A percentile compares a stretch with the other conserved stretches of the same genome.
Conservation (phyloP, 2,329 filamentous ascomycete genomes). For the Teratosphaeriaceae sp. region DNA sequence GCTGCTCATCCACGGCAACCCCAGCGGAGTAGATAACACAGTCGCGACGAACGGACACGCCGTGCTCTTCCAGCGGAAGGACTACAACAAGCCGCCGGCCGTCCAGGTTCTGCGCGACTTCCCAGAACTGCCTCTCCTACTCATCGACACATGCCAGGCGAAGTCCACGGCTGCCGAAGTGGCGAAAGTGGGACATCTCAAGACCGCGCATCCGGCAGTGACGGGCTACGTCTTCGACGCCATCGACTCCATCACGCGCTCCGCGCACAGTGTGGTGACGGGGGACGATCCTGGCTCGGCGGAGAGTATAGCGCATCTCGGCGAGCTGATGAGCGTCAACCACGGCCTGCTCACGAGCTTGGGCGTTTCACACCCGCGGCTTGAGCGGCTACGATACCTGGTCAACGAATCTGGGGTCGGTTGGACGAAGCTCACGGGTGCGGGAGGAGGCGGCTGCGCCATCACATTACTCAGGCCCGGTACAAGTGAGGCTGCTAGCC, state of each 20-base stretch:
- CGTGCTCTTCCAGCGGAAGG: slow-evolving; percentile 76
- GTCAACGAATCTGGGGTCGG: slow-evolving; percentile 85
- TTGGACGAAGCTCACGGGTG: slow-evolving; percentile 96
- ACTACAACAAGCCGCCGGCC: slow-evolving; percentile 63
- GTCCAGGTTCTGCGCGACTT: slow-evolving; percentile 79
- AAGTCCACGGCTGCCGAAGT: slow-evolving; percentile 85
- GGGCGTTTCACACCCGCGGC: slow-evolving; percentile 86
- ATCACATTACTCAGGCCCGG: slow-evolving; percentile 80
- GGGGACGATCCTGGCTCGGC: slow-evolving; percentile 51
- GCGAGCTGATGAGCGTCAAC: slow-evolving; percentile 87
- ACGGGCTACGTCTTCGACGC: slow-evolving; percentile 76
- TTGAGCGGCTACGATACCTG: slow-evolving; percentile 86
- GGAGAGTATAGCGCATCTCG: slow-evolving; percentile 63
- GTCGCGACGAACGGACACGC: slow-evolving; percentile 91
- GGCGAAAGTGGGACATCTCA: slow-evolving; percentile 72
- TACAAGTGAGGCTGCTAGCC: slow-evolving; percentile 31
- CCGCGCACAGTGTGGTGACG: slow-evolving; percentile 48
- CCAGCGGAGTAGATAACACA: slow-evolving; percentile 94
- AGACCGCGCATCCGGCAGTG: slow-evolving; percentile 64
- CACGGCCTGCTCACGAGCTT: slow-evolving; percentile 87
- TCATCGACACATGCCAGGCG: slow-evolving; percentile 82
- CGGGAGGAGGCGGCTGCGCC: slow-evolving; percentile 90
- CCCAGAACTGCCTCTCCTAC: slow-evolving; percentile 80
- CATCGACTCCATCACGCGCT: slow-evolving; percentile 67
- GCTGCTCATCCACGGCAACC: slow-evolving; percentile 95